Evolutionary conservation across 2,329 filamentous ascomycete genomes (phyloP).

Genomic region (Juglanconis sp.): DNA sequence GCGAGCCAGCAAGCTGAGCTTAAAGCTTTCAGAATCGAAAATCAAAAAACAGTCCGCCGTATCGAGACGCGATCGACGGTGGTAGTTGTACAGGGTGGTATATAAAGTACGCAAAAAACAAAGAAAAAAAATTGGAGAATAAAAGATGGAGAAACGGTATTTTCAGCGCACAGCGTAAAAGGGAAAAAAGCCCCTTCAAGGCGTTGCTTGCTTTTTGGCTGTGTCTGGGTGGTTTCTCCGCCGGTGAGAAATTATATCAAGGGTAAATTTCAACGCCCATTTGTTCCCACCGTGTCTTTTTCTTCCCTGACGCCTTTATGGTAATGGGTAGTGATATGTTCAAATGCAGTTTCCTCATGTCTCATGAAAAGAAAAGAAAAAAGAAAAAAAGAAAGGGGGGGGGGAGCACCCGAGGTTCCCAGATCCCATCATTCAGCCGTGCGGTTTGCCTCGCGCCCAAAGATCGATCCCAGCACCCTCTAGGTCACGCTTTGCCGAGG

Average conservation of each 20-base stretch:
- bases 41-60: neutral
- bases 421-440: neutral
- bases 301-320: neutral
- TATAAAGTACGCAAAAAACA: neutral
- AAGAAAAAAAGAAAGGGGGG: no score
- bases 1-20: neutral
- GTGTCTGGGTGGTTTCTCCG: neutral
- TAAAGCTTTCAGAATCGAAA: neutral
- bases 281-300: neutral
- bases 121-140: neutral
- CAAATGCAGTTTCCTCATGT: neutral
- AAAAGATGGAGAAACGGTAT: neutral
- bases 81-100: neutral
- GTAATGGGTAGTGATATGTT: neutral
- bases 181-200: neutral
- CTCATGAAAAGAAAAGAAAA: neutral
- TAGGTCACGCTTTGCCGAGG: conserved; percentile 9
- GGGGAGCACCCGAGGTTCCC: no score
- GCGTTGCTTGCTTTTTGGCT: neutral
- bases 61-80: neutral
- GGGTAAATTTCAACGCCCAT: neutral
- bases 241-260: neutral
- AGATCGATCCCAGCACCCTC: neutral
- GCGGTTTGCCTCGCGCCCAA: neutral
- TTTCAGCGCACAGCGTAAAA: neutral